Conservation (phyloP, 305 asterid genomes). For the Solanum hybrid region DNA sequence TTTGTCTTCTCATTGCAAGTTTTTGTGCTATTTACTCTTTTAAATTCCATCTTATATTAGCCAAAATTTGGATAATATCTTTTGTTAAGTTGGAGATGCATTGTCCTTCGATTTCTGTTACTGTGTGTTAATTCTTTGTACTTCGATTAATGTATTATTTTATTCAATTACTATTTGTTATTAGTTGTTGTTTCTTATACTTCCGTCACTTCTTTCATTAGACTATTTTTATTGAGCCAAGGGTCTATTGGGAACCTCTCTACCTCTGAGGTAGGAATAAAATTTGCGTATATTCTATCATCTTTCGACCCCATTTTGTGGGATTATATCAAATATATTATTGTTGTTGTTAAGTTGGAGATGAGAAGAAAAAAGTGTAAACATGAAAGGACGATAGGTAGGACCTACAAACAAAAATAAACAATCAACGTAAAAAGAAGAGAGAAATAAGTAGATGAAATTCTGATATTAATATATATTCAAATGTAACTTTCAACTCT, state of each 20-base stretch:
- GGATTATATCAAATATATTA: neutral
- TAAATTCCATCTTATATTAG: neutral
- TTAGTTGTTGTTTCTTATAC: neutral
- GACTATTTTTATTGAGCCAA: too few species aligned
- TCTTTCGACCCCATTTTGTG: neutral
- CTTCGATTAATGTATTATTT: neutral
- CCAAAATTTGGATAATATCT: neutral
- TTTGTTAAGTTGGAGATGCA: neutral
- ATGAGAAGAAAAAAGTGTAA: neutral
- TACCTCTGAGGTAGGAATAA: accelerated
- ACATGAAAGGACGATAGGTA: neutral
- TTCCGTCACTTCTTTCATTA: neutral
- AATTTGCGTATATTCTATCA: neutral
- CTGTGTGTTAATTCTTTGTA: neutral
- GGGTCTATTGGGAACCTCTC: neutral
- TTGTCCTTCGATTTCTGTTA: neutral
- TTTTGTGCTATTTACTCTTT: neutral
- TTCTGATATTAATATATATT: neutral
- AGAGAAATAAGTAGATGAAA: neutral
- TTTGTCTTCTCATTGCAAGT: neutral
- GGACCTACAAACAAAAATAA: neutral
- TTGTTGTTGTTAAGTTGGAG: neutral
- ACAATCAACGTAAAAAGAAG: neutral
- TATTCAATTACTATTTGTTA: neutral
- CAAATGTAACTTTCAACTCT: neutral